Base-by-base conservation (phyloP, 2,329 filamentous ascomycete species). In the Xylaria sp. region DNA sequence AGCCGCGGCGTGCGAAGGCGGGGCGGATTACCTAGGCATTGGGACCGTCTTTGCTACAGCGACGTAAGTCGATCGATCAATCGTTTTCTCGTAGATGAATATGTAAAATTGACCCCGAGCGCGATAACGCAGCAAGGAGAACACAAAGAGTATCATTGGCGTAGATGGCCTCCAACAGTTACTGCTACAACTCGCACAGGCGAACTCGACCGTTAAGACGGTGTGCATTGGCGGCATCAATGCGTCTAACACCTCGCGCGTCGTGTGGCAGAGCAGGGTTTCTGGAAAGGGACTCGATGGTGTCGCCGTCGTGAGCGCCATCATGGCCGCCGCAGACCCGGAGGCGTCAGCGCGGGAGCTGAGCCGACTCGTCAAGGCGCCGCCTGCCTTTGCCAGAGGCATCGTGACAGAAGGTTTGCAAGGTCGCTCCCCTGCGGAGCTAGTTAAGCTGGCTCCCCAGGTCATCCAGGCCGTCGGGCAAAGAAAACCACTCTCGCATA, bases 181-280 rank as follows among this genome's bases (percentile, higher is more conserved):
- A 64, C 84, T 97, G 4, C 77, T 81, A 7, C 83, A 85, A 46
- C 88, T 97, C 58, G 83, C 82, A 28, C 78, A 82, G 1, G 82
- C 67, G 76, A 81, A 74, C 75, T 79, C 65, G 67, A 80, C 72
- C 15, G 80, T 89, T 3, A 87, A 86, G 44, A 88, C 92, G 6
- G 94, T 97, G 56, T 93, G 92, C 77, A 98, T 98, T 74, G 95
- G 95, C 66, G 94, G 94, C 65, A 89, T 98, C 80, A 95, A 96
- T 79, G 85, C 87, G 20, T 84, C 85, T 67, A 98, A 97, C 77
- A 82, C 91, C 5, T 89, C 92, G 71, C 86, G 90, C 28, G 89
- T 97, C 5, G 79, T 95, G 17, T 90, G 90, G 78, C 92, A 95
- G 80, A 91, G 89, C 67, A 75, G 76, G 15, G 75, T 84, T 0